A percentile compares a stretch with the other conserved stretches of the same genome.
Evolutionary conservation across 2,329 filamentous ascomycete species (phyloP).

Genomic region (Ramularia endophylla): DNA sequence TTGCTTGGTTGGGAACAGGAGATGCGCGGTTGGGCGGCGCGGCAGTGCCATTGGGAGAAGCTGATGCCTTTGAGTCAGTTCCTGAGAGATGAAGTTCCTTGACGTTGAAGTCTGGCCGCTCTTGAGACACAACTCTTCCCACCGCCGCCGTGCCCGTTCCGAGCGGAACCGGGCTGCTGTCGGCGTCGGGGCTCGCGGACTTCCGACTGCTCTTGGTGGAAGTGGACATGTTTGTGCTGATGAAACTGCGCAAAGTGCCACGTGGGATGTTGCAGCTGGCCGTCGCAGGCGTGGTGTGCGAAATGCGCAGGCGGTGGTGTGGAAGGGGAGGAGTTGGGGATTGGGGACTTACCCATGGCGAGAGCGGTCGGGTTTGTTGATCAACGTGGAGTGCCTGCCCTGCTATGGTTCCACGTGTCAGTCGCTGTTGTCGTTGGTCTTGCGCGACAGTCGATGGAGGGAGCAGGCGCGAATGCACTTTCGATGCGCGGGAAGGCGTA

Average conservation of each 20-base stretch:
- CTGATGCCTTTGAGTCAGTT: slow-evolving; percentile 27
- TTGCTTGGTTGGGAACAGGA: slow-evolving; percentile 36
- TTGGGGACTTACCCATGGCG: slow-evolving; percentile 30
- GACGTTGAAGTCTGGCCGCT: slow-evolving; percentile 19
- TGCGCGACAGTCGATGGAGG: slow-evolving; percentile 10
- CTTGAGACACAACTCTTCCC: slow-evolving; percentile 18
- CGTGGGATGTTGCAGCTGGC: slow-evolving; percentile 14
- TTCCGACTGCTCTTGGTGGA: slow-evolving; percentile 13
- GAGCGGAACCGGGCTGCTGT: slow-evolving; percentile 13
- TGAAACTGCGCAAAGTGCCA: slow-evolving; percentile 11
- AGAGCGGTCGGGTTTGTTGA: slow-evolving; percentile 22
- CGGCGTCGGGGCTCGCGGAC: slow-evolving; percentile 6
- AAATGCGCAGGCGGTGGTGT: slow-evolving; percentile 13
- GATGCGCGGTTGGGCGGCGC: slow-evolving; percentile 43
- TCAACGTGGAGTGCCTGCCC: slow-evolving; percentile 24
- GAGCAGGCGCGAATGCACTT: neutral
- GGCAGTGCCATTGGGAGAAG: slow-evolving; percentile 39
- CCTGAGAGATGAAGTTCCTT: slow-evolving; percentile 9
- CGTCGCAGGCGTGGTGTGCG: slow-evolving; percentile 7
- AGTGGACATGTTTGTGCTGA: slow-evolving; percentile 16
- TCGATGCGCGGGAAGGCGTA: slow-evolving; percentile 7
- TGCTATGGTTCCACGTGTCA: slow-evolving; percentile 18
- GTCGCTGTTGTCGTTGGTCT: slow-evolving; percentile 10
- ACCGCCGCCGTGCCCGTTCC: slow-evolving; percentile 17
- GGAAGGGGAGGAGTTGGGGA: slow-evolving; percentile 13